Percentiles rank a stretch among this genome's conserved stretches.
Conservation (phyloP, 2,329 filamentous ascomycete genomes). For the Cercospora berteroae region DNA sequence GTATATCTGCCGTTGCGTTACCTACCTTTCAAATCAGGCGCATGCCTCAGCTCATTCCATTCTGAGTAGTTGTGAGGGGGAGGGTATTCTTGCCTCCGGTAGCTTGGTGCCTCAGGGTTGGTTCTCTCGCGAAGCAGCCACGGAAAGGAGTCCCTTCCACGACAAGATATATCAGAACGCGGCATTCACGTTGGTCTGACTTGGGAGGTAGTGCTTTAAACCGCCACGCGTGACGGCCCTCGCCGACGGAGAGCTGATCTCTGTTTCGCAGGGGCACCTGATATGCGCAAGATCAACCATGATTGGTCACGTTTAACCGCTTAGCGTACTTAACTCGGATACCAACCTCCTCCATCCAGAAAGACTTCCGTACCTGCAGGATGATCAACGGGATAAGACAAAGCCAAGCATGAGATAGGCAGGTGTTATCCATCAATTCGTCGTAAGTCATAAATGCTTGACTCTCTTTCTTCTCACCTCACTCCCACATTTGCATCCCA, state of each 20-base stretch:
- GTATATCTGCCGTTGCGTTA: not conserved
- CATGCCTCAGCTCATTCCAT: no score
- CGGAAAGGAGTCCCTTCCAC: no score
- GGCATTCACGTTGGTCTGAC: no score
- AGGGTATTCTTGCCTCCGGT: no score
- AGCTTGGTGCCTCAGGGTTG: no score
- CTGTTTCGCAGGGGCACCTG: not conserved
- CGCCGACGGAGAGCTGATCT: slow-evolving; percentile 5
- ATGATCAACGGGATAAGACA: slow-evolving; percentile 14
- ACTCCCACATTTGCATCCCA: not conserved
- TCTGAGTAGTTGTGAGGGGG: no score
- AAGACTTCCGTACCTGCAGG: slow-evolving; percentile 14
- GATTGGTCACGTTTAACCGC: slow-evolving; percentile 12
- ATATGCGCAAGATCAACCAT: not conserved
- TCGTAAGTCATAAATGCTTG: slow-evolving; percentile 10
- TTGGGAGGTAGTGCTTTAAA: not conserved
- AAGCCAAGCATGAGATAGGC: slow-evolving; percentile 16
- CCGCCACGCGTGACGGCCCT: slow-evolving; percentile 1
- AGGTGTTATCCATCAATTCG: slow-evolving; percentile 4
- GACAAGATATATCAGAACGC: no score
- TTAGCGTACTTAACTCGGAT: slow-evolving; percentile 5
- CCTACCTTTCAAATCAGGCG: no score
- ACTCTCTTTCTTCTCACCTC: not conserved
- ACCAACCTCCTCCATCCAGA: slow-evolving; percentile 9
- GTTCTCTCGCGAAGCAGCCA: no score